Conservation (phyloP, 192 early-diverging fungal genomes). For the Phycomyces blakesleeanus region DNA sequence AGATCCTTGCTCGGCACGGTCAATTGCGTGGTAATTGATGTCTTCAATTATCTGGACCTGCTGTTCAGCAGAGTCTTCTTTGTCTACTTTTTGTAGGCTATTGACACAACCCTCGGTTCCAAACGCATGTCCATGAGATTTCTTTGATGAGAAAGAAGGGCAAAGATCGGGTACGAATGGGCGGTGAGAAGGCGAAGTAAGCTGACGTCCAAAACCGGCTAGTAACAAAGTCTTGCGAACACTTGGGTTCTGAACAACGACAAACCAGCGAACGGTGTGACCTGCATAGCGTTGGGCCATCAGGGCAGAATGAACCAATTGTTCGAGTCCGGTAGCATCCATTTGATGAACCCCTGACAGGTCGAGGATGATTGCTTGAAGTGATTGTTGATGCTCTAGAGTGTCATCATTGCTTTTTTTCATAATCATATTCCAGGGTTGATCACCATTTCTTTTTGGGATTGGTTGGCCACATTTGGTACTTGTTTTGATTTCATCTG, state of each 20-base stretch:
- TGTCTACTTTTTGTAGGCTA: background rate
- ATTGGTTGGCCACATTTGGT: constrained; percentile 21
- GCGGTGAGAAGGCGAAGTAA: background rate
- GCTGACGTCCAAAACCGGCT: constrained; percentile 29
- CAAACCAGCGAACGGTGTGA: constrained; percentile 18
- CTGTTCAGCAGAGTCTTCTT: background rate
- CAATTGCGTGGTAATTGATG: background rate
- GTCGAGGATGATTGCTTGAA: constrained; percentile 78
- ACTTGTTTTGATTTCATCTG: constrained; percentile 32
- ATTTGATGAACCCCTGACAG: constrained; percentile 73
- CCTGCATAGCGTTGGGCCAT: constrained; percentile 25
- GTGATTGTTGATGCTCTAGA: constrained; percentile 38
- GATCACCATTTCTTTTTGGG: constrained; percentile 4
- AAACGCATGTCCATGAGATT: constrained; percentile 1
- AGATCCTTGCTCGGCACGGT: background rate
- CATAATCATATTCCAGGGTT: constrained; percentile 34
- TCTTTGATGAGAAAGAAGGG: background rate
- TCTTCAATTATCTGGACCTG: constrained; percentile 1
- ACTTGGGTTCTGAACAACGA: constrained; percentile 10
- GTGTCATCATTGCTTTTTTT: constrained; percentile 42
- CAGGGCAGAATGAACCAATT: constrained; percentile 59
- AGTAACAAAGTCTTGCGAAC: constrained; percentile 20
- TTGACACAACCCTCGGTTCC: constrained; percentile 2
- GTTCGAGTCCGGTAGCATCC: constrained; percentile 78
- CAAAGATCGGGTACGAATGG: constrained; percentile 13